Evolutionary conservation across 139 green algal genomes (phyloP).

Genomic region (Tetradesmus obliquus): DNA sequence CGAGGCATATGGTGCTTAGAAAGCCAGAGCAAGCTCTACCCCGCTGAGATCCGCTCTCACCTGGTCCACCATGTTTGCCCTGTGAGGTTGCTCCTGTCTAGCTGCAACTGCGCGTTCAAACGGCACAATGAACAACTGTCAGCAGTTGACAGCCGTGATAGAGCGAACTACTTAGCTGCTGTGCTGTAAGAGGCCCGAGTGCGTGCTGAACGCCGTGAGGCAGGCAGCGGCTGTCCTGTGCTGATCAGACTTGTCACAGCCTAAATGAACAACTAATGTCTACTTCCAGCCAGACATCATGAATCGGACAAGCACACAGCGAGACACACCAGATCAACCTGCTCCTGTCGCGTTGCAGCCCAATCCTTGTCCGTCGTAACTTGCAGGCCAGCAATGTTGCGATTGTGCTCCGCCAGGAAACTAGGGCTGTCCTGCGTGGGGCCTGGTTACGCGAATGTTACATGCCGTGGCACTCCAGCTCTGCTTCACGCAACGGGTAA

Average conservation of each 20-base stretch:
- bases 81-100: not conserved
- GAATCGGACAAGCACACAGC: not conserved
- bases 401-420: not conserved
- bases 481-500: no score
- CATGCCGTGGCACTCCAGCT: not conserved
- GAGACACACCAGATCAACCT: not conserved
- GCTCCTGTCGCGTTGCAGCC: not conserved
- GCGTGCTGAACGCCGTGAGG: not conserved
- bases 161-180: not conserved
- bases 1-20: not conserved
- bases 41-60: not conserved
- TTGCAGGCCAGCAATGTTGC: not conserved
- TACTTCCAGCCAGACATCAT: not conserved
- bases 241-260: not conserved
- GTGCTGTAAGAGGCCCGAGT: not conserved
- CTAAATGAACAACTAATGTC: not conserved
- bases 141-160: not conserved
- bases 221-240: no score
- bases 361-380: not conserved
- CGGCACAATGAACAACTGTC: not conserved
- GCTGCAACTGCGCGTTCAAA: not conserved
- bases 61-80: slow-evolving; percentile 32
- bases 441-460: not conserved
- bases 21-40: not conserved
- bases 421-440: not conserved